A percentile compares a stretch with the other conserved stretches of the same genome.
These are phyloP conservation scores for Pulveroboletus sp. DNA, from an alignment of 768 basidiomycete genomes.

Conservation along the genomic window DNA sequence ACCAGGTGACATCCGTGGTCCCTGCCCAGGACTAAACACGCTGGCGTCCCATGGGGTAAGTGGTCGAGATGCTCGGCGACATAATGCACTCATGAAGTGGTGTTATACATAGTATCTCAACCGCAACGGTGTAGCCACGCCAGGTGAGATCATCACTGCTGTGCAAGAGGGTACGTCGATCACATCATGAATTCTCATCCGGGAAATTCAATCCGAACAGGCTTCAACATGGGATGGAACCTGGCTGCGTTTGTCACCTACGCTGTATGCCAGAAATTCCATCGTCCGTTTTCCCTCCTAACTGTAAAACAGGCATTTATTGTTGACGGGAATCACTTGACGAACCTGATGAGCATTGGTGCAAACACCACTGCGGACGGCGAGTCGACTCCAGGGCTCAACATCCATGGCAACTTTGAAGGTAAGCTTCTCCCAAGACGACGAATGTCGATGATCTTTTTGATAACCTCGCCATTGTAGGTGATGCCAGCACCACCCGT, in stretches of 20 bases:
- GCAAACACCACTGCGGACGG: constrained; percentile 15
- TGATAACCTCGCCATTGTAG: neutral
- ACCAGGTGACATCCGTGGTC: constrained; percentile 26
- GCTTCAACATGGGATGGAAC: constrained; percentile 25
- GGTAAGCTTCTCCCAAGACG: constrained; percentile 2
- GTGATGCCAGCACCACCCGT: constrained; percentile 25
- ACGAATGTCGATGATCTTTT: too few species aligned
- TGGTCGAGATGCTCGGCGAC: neutral
- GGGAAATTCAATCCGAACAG: neutral
- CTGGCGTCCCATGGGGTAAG: constrained; percentile 28
- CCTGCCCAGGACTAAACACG: constrained; percentile 26
- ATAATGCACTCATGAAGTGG: neutral
- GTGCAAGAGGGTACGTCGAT: constrained; percentile 18
- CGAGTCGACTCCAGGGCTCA: constrained; percentile 17
- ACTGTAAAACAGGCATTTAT: constrained; percentile 18
- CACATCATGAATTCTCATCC: neutral
- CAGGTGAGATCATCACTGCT: constrained; percentile 23
- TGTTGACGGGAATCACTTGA: constrained; percentile 27
- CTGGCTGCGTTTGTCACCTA: constrained; percentile 21
- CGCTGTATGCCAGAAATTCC: constrained; percentile 8
- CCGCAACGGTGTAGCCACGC: constrained; percentile 18
- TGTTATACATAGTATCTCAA: constrained; percentile 14
- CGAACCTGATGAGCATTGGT: constrained; percentile 27
- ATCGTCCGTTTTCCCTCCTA: neutral
- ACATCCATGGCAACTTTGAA: constrained; percentile 24